A percentile compares a stretch with the other conserved stretches of the same genome.
These are phyloP conservation scores for Lonicera japonica DNA, from an alignment of 129 eudicot species.

Conservation along the genomic window DNA sequence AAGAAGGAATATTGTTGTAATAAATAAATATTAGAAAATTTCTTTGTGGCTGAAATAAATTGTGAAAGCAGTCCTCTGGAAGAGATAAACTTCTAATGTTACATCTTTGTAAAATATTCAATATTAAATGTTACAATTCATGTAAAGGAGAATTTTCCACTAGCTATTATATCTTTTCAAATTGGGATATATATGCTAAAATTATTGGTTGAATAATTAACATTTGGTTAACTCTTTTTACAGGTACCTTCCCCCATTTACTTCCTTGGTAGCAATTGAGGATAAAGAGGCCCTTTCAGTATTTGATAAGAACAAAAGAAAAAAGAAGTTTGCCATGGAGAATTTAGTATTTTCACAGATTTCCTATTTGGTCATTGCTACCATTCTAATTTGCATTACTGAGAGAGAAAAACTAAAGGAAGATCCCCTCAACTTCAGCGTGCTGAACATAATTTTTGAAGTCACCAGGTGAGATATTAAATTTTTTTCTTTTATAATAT, in stretches of 20 bases:
- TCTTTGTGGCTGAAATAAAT: no score
- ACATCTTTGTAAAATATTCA: no score
- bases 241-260: constrained; percentile 47
- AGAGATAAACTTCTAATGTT: no score
- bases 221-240: no score
- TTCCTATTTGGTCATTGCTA: constrained; percentile 51
- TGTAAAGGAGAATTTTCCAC: no score
- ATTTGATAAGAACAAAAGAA: constrained; percentile 13
- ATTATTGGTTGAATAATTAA: no score
- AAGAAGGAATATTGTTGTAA: no score
- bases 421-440: constrained; percentile 83
- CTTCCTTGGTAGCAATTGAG: constrained; percentile 22
- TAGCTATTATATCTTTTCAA: no score
- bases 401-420: constrained; percentile 57
- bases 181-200: no score
- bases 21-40: no score
- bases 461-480: constrained; percentile 52
- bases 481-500: not conserved
- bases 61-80: no score
- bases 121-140: no score
- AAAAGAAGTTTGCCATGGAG: constrained; percentile 19
- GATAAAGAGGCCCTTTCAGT: constrained; percentile 12
- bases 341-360: constrained; percentile 56
- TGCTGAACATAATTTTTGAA: constrained; percentile 59
- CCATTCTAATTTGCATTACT: constrained; percentile 58